These are phyloP conservation scores for Pseudofabraea citricarpa DNA, from an alignment of 2,329 filamentous ascomycete genomes.

Conservation along the genomic window DNA sequence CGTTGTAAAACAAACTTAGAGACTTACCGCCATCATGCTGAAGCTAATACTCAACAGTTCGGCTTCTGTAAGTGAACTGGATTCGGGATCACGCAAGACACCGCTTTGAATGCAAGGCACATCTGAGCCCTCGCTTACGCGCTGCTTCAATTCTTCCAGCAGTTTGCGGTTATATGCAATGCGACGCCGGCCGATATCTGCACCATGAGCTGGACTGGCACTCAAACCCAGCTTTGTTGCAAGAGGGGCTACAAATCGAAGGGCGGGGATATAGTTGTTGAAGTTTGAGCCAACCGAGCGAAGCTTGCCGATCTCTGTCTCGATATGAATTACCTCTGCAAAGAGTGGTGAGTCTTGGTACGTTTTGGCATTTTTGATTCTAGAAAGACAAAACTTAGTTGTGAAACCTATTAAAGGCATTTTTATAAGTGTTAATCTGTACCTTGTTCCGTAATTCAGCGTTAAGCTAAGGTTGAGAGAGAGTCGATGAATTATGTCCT, in stretches of 20 bases:
- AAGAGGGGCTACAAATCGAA: slow-evolving; percentile 41
- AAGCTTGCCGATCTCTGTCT: slow-evolving; percentile 53
- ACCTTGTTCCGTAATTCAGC: slow-evolving; percentile 48
- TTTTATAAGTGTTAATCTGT: too few species aligned
- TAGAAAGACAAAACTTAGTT: too few species aligned
- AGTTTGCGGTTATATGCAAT: too few species aligned
- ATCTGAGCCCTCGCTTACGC: slow-evolving; percentile 53
- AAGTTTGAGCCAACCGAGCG: slow-evolving; percentile 54
- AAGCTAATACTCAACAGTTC: slow-evolving; percentile 60
- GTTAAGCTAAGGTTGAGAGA: not conserved
- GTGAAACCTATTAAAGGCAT: too few species aligned
- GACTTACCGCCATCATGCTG: slow-evolving; percentile 61
- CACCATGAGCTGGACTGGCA: slow-evolving; percentile 47
- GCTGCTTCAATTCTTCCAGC: slow-evolving; percentile 52
- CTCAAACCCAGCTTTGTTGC: slow-evolving; percentile 43
- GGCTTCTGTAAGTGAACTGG: slow-evolving; percentile 54
- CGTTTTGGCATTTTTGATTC: too few species aligned
- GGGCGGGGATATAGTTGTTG: slow-evolving; percentile 53
- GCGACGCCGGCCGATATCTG: slow-evolving; percentile 51
- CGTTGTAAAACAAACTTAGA: not conserved
- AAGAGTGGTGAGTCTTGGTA: slow-evolving; percentile 50
- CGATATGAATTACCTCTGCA: slow-evolving; percentile 55
- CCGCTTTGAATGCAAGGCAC: slow-evolving; percentile 62
- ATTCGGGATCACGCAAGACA: slow-evolving; percentile 57
- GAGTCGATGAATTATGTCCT: not conserved